phyloP scores from a whole-genome alignment of 371 early-diverging fungal species.

The Mucor circinelloides region DNA sequence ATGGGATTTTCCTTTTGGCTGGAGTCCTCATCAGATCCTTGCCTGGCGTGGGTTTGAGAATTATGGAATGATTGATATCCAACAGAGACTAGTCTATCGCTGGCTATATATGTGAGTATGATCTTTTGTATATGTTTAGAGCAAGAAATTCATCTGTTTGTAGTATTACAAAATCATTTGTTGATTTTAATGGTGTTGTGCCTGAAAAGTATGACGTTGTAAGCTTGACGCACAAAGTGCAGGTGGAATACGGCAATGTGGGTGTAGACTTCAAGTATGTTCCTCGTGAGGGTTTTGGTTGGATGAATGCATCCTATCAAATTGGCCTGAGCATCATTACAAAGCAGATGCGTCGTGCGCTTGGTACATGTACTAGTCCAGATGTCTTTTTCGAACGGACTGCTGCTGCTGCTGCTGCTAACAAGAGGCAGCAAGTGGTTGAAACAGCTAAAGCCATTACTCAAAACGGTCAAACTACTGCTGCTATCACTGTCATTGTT shows the following conservation, averaged over 20 bases:
- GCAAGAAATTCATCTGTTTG: neutral
- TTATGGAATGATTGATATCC: conserved; percentile 76
- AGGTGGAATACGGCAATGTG: conserved; percentile 96
- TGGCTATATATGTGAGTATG: conserved; percentile 82
- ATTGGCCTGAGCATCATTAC: conserved; percentile 81
- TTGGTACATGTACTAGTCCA: conserved; percentile 83
- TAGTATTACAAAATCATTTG: conserved; percentile 89
- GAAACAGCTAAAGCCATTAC: conserved; percentile 40
- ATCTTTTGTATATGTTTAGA: neutral
- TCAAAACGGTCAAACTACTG: conserved; percentile 34
- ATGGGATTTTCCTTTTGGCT: conserved; percentile 93
- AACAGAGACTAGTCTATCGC: conserved; percentile 81
- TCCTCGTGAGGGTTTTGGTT: conserved; percentile 97
- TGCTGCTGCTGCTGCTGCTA: conserved; percentile 2
- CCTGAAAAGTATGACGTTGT: conserved; percentile 97
- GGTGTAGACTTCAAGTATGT: conserved; percentile 94
- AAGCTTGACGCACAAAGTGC: conserved; percentile 84
- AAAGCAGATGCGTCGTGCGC: conserved; percentile 72
- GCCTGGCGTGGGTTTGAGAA: conserved; percentile 86
- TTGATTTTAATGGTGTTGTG: conserved; percentile 96
- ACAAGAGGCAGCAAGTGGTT: conserved; percentile 1
- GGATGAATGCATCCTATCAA: conserved; percentile 96
- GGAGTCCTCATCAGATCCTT: conserved; percentile 96
- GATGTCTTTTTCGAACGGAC: conserved; percentile 61
- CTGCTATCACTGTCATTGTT: conserved; percentile 36